Evolutionary conservation across 495 filamentous ascomycete genomes (phyloP), one percentile per base, ranked within the genome.

Genomic region (Lepidopterella palustris): DNA sequence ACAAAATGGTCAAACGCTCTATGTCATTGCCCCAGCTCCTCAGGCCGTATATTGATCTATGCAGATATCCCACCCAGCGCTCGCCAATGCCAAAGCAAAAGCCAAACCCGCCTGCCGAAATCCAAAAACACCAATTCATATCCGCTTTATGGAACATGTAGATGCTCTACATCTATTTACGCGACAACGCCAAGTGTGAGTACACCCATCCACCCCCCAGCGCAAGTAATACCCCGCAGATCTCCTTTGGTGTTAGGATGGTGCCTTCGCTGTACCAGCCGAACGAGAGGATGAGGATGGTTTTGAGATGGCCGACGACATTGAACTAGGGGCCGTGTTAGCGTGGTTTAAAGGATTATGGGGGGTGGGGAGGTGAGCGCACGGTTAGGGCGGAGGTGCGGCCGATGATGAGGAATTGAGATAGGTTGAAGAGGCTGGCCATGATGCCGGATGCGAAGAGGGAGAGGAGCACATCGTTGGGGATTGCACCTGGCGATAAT

Each of bases 261-360:
- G 84, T 84, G 65, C 80, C 82, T 68, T 85, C 81, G 53, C 71
- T 72, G 68, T 82, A 67, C 64, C 64, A 67, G 20, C 64, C 64
- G 26, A 67, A 60, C 15, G 60, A 60, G 4, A 67, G 60, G 39
- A 67, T 80, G 10, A 86, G 72, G 51, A 86, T 71, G n/a, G 70
- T 71, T 73, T 86, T 83, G 49, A 87, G 76, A 60, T 87, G 84
- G 47, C 81, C 78, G 47, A 84, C 82, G 39, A 68, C 63, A 55
- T 68, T 68, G 55, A 68, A 68, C n/a, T 49, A 25, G 21, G 15
- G 32, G 8, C 1, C 6, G n/a, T 9, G 8, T 42, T 42, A 42
- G 39, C 39, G 39, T 3, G 39, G 6, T 42, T 42, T 8, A 39
- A 40, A 42, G 15, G n/a, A n/a, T 6, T 15, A 21, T 11, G 45